phyloP scores from a whole-genome alignment of 2,329 filamentous ascomycete genomes.

The Aspergillus sp. region DNA sequence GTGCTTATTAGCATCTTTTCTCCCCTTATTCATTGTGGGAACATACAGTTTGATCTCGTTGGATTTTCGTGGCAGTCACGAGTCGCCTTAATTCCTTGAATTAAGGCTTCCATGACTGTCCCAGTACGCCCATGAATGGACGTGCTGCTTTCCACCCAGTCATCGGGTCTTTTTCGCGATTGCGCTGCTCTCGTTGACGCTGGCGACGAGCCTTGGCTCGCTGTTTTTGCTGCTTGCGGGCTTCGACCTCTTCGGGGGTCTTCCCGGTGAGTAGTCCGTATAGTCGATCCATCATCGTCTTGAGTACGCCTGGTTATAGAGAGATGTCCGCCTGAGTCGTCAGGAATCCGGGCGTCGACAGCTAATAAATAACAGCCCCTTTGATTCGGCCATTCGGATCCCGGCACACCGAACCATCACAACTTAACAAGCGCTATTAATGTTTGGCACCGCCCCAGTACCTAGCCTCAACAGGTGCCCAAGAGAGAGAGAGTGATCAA shows the following conservation, averaged over 20 bases:
- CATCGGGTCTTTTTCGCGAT: background rate
- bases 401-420: too few species aligned
- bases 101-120: constrained; percentile 3
- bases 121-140: constrained; percentile 1
- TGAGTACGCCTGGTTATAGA: background rate
- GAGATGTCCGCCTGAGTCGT: background rate
- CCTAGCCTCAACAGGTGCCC: background rate
- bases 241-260: background rate
- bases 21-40: background rate
- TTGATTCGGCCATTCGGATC: background rate
- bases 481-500: too few species aligned
- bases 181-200: background rate
- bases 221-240: background rate
- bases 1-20: background rate
- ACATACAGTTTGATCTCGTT: background rate
- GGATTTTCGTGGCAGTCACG: background rate
- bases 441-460: background rate
- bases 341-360: background rate
- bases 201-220: background rate
- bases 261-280: background rate
- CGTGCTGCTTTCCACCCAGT: background rate
- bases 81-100: background rate
- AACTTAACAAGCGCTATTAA: too few species aligned
- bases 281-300: background rate
- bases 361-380: background rate